A percentile compares a stretch with the other conserved stretches of the same genome.
Conservation (phyloP, 106 monocot species). For the Hemerocallis citrina region DNA sequence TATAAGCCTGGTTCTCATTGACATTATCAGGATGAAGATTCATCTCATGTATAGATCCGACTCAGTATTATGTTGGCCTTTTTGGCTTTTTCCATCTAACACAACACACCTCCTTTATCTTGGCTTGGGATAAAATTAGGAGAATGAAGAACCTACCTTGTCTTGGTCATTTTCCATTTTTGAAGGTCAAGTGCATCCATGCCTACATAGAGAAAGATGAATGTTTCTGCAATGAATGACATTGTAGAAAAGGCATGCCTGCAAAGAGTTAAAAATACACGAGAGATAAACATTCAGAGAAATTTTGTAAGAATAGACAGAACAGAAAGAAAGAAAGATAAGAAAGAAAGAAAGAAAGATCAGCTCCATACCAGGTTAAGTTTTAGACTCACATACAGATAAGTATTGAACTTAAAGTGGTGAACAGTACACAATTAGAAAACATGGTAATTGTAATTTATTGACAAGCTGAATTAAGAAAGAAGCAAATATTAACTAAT, state of each 20-base stretch:
- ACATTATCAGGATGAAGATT: no score
- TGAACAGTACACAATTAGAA: no score
- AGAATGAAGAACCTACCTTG: slow-evolving; percentile 26
- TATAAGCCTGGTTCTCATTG: no score
- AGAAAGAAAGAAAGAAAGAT: neutral
- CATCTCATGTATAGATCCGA: no score
- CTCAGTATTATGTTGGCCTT: no score
- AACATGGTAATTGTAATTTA: no score
- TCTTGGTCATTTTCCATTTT: slow-evolving; percentile 59
- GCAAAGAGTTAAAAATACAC: slow-evolving; percentile 7
- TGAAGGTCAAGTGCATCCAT: slow-evolving; percentile 77
- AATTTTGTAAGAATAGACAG: neutral
- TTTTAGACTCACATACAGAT: no score
- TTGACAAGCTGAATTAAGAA: no score
- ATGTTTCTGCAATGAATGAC: slow-evolving; percentile 82
- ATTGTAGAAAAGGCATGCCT: slow-evolving; percentile 79
- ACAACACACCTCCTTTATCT: neutral
- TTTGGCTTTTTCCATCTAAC: no score
- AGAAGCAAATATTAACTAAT: no score
- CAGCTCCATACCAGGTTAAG: neutral
- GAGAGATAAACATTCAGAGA: neutral
- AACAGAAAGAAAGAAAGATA: neutral
- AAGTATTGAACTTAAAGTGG: no score
- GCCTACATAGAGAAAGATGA: slow-evolving; percentile 81
- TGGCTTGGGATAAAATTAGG: neutral